Percentiles rank a stretch among this genome's conserved stretches.
These are phyloP conservation scores for Cladosporium velox DNA, from an alignment of 2,329 filamentous ascomycete species.

Conservation along the genomic window DNA sequence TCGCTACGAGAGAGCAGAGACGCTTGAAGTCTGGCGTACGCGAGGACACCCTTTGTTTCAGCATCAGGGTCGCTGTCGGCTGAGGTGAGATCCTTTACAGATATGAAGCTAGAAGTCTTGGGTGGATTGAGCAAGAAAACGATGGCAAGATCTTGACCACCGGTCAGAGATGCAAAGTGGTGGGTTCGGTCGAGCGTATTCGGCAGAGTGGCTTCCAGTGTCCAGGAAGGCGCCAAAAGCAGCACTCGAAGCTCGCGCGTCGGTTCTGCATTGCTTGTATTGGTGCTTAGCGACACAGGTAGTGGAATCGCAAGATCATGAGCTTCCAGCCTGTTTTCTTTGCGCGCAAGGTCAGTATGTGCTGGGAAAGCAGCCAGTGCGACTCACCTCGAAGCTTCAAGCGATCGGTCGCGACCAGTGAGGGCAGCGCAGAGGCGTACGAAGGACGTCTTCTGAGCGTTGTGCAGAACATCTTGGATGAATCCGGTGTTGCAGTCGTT, in stretches of 20 bases:
- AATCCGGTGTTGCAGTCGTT: not conserved
- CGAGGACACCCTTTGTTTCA: slow-evolving; percentile 24
- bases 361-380: not conserved
- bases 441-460: slow-evolving; percentile 43
- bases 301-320: slow-evolving; percentile 41
- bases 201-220: slow-evolving; percentile 25
- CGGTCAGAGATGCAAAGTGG: slow-evolving; percentile 35
- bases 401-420: slow-evolving; percentile 27
- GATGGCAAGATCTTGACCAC: slow-evolving; percentile 34
- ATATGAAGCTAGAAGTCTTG: slow-evolving; percentile 22
- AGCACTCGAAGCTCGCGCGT: slow-evolving; percentile 33
- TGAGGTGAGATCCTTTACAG: slow-evolving; percentile 23
- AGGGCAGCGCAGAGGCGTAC: slow-evolving; percentile 34
- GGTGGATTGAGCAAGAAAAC: slow-evolving; percentile 34
- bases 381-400: slow-evolving; percentile 33
- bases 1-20: slow-evolving; percentile 26
- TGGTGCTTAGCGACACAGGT: too few relatives aligned
- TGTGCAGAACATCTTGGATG: slow-evolving; percentile 43
- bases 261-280: slow-evolving; percentile 17
- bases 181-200: slow-evolving; percentile 35
- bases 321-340: slow-evolving; percentile 40
- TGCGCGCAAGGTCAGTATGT: not conserved
- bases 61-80: not conserved
- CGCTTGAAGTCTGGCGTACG: slow-evolving; percentile 34
- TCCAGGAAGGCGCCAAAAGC: slow-evolving; percentile 35